These are phyloP conservation scores for Pestalotiopsis sp. DNA, from an alignment of 2,329 filamentous ascomycete genomes.

Conservation along the genomic window DNA sequence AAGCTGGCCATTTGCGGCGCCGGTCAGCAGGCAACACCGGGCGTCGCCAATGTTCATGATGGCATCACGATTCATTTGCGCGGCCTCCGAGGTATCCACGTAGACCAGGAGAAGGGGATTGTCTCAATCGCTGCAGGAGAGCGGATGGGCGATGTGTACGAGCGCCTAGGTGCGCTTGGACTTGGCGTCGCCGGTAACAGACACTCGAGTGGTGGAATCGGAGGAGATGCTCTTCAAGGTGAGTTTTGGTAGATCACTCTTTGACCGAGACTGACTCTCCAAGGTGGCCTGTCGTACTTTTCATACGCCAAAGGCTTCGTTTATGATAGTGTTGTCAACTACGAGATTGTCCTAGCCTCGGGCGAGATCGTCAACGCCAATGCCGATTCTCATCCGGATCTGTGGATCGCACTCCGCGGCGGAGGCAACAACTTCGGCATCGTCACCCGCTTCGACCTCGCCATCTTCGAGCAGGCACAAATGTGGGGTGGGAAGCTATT, in stretches of 20 bases:
- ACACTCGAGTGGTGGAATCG: not conserved
- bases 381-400: not conserved
- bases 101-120: not conserved
- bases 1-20: not conserved
- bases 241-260: not conserved
- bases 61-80: not conserved
- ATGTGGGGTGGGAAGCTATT: slow-evolving; percentile 34
- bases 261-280: not conserved
- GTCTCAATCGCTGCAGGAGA: not conserved
- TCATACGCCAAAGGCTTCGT: slow-evolving; percentile 16
- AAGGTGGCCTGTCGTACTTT: slow-evolving; percentile 16
- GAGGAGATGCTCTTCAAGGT: slow-evolving; percentile 1
- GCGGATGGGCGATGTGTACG: not conserved
- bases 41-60: not conserved
- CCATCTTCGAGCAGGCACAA: slow-evolving; percentile 16
- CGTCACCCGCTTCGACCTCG: slow-evolving; percentile 22
- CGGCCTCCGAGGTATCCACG: not conserved
- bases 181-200: not conserved
- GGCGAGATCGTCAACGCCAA: not conserved
- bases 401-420: not conserved
- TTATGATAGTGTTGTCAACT: slow-evolving; percentile 8
- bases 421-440: slow-evolving; percentile 4
- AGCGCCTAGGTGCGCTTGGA: not conserved
- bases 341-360: not conserved
- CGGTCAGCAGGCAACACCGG: not conserved